phyloP scores from a whole-genome alignment of 257 asterid species.

The Solanum pinnatisectum region DNA sequence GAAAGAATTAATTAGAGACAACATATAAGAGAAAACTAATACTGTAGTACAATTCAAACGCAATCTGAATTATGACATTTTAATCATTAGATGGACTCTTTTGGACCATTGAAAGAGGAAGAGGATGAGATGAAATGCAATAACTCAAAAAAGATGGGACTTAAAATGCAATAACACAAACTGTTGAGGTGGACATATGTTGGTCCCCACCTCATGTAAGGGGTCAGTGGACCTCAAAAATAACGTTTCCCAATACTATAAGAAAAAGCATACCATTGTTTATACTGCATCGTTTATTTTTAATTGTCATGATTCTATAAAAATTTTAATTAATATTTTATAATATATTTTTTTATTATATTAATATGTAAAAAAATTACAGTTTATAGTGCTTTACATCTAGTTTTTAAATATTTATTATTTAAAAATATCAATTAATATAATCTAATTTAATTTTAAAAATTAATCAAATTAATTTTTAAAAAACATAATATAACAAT shows the following conservation, averaged over 20 bases:
- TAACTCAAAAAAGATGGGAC: background rate
- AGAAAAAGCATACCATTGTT: conserved; percentile 16
- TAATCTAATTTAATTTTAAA: too few relatives aligned
- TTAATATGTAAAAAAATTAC: too few relatives aligned
- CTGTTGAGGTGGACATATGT: background rate
- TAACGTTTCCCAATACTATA: conserved; percentile 18
- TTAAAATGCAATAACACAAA: background rate
- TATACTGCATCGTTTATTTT: rapidly evolving
- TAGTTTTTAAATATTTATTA: too few relatives aligned
- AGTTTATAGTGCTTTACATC: too few relatives aligned
- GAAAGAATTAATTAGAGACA: background rate
- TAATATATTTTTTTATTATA: too few relatives aligned
- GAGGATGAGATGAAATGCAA: background rate
- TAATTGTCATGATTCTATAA: background rate
- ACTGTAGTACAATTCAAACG: background rate
- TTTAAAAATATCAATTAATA: too few relatives aligned
- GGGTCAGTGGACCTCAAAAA: conserved; percentile 6
- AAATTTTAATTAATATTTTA: too few relatives aligned
- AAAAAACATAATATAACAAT: too few relatives aligned
- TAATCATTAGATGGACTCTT: background rate
- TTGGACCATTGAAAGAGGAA: background rate
- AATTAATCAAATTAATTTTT: too few relatives aligned
- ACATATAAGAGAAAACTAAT: background rate
- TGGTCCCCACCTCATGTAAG: conserved; percentile 15
- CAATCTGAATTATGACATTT: background rate